Conservation (phyloP, 139 green algal genomes). For the Chlorella vulgaris region DNA sequence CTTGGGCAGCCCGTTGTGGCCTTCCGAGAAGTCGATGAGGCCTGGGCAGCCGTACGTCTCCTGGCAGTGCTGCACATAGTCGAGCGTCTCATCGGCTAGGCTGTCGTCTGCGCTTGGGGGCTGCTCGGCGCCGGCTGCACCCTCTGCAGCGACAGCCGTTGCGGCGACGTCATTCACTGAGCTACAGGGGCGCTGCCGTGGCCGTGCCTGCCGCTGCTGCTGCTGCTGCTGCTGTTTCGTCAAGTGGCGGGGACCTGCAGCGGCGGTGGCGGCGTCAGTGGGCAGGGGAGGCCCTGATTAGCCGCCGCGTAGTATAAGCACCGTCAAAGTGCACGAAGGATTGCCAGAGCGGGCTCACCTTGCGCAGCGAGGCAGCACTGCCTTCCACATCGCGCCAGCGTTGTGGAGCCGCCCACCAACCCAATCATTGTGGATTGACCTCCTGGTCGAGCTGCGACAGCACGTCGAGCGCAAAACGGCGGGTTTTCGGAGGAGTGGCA, state of each 20-base stretch:
- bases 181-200: background rate
- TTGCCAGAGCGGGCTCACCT: too few species aligned
- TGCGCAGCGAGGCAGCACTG: background rate
- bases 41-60: conserved; percentile 32
- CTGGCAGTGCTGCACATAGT: conserved; percentile 52
- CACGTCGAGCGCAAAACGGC: too few species aligned
- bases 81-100: background rate
- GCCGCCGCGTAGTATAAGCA: background rate
- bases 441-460: too few species aligned
- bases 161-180: conserved; percentile 1
- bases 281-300: background rate
- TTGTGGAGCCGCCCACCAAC: too few species aligned
- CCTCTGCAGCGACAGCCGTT: background rate
- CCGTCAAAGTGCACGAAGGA: too few species aligned
- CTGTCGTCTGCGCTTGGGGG: background rate
- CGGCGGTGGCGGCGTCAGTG: background rate
- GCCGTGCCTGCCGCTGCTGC: conserved; percentile 1
- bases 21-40: conserved; percentile 35
- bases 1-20: conserved; percentile 33
- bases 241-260: background rate
- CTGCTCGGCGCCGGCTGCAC: conserved; percentile 12
- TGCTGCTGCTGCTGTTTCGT: background rate
- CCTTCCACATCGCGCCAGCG: too few species aligned
- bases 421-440: too few species aligned
- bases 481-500: too few species aligned